Evolutionary conservation across 2,329 filamentous ascomycete species (phyloP).

Genomic region (Fusarium secorum): DNA sequence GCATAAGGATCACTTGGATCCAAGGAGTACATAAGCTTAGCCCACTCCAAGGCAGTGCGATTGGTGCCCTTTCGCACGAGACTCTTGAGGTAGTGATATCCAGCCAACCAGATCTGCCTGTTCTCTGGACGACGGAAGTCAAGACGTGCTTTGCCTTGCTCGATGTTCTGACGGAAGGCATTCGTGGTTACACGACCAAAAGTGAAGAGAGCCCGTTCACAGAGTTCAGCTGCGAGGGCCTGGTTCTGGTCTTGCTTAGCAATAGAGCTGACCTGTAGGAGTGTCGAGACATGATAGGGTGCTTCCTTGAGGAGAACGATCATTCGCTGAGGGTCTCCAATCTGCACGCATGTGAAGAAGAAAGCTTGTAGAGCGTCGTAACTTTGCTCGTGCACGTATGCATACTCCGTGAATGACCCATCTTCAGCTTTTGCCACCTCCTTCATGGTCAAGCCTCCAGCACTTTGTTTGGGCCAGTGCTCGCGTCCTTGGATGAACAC

Average conservation of each 20-base stretch:
- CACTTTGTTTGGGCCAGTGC: slow-evolving; percentile 81
- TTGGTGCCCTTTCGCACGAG: slow-evolving; percentile 91
- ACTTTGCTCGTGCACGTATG: slow-evolving; percentile 74
- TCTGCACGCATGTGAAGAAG: slow-evolving; percentile 83
- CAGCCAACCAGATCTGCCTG: slow-evolving; percentile 89
- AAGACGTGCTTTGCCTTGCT: slow-evolving; percentile 79
- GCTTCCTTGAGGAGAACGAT: slow-evolving; percentile 69
- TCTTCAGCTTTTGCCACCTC: slow-evolving; percentile 52
- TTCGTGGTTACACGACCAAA: slow-evolving; percentile 90
- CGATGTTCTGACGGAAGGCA: slow-evolving; percentile 77
- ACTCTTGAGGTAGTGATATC: slow-evolving; percentile 87
- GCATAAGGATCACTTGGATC: slow-evolving; percentile 84
- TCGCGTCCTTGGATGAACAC: slow-evolving; percentile 87
- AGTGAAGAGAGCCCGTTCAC: slow-evolving; percentile 90
- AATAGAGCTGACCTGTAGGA: slow-evolving; percentile 93
- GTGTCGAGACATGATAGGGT: slow-evolving; percentile 88
- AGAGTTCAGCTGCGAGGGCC: slow-evolving; percentile 82
- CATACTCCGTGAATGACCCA: slow-evolving; percentile 73
- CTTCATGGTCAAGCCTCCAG: slow-evolving; percentile 86
- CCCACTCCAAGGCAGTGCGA: slow-evolving; percentile 92
- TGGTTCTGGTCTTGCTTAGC: slow-evolving; percentile 92
- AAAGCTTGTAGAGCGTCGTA: slow-evolving; percentile 79
- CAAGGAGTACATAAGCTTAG: slow-evolving; percentile 81
- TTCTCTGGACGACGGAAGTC: slow-evolving; percentile 87
- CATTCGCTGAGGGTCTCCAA: slow-evolving; percentile 83